Evolutionary conservation across 2,329 filamentous ascomycete species (phyloP).

Genomic region (Allantophomopsis lycopodina): DNA sequence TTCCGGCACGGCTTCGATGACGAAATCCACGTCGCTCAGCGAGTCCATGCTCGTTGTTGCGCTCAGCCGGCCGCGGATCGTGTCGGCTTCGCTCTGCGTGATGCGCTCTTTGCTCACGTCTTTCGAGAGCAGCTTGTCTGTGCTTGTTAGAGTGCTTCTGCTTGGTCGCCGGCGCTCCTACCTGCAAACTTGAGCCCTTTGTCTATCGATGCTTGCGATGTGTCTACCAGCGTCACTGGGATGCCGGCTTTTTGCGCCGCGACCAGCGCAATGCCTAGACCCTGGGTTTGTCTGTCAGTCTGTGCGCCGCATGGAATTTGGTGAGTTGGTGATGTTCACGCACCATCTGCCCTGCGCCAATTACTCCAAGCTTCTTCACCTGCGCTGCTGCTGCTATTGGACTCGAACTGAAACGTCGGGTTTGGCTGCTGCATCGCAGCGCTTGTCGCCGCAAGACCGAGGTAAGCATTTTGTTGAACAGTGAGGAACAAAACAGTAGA

Average conservation of each 20-base stretch:
- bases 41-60: slow-evolving; percentile 63
- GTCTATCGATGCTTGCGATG: slow-evolving; percentile 68
- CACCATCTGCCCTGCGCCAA: slow-evolving; percentile 95
- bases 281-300: slow-evolving; percentile 40
- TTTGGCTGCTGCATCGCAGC: slow-evolving; percentile 9
- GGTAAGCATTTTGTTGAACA: slow-evolving; percentile 12
- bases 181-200: slow-evolving; percentile 85
- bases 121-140: slow-evolving; percentile 86
- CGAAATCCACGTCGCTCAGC: slow-evolving; percentile 78
- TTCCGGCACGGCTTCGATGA: slow-evolving; percentile 95
- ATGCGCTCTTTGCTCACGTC: slow-evolving; percentile 82
- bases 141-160: neutral
- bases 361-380: slow-evolving; percentile 78
- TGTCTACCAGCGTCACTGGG: slow-evolving; percentile 77
- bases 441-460: slow-evolving; percentile 12
- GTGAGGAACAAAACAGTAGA: neutral
- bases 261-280: slow-evolving; percentile 88
- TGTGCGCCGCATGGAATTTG: neutral
- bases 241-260: slow-evolving; percentile 75
- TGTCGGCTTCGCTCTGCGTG: slow-evolving; percentile 66
- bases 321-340: neutral
- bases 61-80: slow-evolving; percentile 54
- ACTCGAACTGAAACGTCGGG: slow-evolving; percentile 56
- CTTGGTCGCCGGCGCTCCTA: slow-evolving; percentile 22
- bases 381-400: slow-evolving; percentile 47